Evolutionary conservation across 805 yeast species (phyloP).

Genomic region (Cyberlindnera mississippiensis): DNA sequence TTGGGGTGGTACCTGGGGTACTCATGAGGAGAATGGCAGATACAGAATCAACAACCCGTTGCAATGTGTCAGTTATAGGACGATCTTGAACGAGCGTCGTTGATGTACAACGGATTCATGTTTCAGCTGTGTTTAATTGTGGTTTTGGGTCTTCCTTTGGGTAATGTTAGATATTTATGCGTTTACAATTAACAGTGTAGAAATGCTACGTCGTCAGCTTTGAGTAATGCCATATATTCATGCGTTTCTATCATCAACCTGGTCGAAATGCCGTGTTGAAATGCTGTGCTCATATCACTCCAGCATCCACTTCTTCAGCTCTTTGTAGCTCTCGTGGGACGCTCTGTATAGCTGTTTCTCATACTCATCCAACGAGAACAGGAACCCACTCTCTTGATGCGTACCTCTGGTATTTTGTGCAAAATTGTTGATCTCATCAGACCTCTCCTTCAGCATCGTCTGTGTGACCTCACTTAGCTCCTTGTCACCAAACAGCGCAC

Average conservation of each 20-base stretch:
- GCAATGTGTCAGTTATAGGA: conserved; percentile 20
- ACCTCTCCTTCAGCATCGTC: conserved; percentile 56
- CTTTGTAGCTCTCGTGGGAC: conserved; percentile 48
- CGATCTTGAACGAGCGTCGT: conserved; percentile 1
- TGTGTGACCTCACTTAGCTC: conserved; percentile 50
- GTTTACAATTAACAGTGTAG: too few species aligned
- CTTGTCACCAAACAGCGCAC: conserved; percentile 60
- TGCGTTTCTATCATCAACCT: too few species aligned
- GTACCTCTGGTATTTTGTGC: conserved; percentile 40
- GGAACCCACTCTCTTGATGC: conserved; percentile 49
- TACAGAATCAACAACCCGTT: conserved; percentile 22
- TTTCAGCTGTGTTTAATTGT: too few species aligned
- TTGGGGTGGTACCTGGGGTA: conserved; percentile 32
- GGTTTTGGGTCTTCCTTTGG: too few species aligned
- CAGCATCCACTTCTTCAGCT: conserved; percentile 40
- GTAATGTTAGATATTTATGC: too few species aligned
- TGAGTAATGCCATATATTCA: too few species aligned
- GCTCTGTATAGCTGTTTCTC: conserved; percentile 57
- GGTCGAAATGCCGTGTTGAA: too few species aligned
- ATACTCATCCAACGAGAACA: conserved; percentile 69
- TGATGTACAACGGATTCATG: too few species aligned
- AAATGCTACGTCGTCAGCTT: too few species aligned
- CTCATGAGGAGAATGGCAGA: conserved; percentile 24
- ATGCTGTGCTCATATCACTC: conserved; percentile 5
- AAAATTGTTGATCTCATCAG: conserved; percentile 67